Evolutionary conservation across 768 basidiomycete species (phyloP).

Genomic region (Symmetrospora coprosmae): DNA sequence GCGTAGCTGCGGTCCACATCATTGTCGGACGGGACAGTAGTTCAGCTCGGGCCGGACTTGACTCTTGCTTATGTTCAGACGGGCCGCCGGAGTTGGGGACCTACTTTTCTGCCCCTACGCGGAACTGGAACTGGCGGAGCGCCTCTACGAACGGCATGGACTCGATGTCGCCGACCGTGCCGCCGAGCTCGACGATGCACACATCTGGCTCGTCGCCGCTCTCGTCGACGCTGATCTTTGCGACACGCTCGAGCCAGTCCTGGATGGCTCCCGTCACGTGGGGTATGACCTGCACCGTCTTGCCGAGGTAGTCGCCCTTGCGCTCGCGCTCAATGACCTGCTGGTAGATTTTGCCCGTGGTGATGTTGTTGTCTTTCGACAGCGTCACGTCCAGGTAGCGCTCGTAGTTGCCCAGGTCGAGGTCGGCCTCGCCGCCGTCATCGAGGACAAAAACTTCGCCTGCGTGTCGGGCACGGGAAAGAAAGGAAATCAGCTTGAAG

Average conservation of each 20-base stretch:
- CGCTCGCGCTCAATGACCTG: conserved; percentile 84
- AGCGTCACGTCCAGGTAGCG: conserved; percentile 90
- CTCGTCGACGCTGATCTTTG: conserved; percentile 85
- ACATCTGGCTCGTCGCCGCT: conserved; percentile 85
- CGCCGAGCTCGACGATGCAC: conserved; percentile 97
- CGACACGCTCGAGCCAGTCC: conserved; percentile 93
- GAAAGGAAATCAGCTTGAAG: background rate
- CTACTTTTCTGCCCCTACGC: conserved; percentile 75
- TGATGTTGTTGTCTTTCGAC: conserved; percentile 90
- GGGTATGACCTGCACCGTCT: conserved; percentile 93
- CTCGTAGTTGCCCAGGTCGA: conserved; percentile 97
- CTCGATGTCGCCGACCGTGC: conserved; percentile 96
- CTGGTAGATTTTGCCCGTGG: conserved; percentile 92
- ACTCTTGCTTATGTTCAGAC: background rate
- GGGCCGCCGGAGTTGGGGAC: too few species aligned
- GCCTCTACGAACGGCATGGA: conserved; percentile 96
- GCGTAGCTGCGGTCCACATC: conserved; percentile 47
- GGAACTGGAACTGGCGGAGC: conserved; percentile 99
- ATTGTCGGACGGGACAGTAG: background rate
- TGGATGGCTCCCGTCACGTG: conserved; percentile 94
- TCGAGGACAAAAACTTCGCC: conserved; percentile 97
- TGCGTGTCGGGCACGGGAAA: conserved; percentile 30
- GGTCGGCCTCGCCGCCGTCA: conserved; percentile 94
- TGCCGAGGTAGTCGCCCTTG: conserved; percentile 63
- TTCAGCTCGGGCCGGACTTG: background rate